Conservation (phyloP, 2,329 filamentous ascomycete genomes). For the Hypoxylon sp. region DNA sequence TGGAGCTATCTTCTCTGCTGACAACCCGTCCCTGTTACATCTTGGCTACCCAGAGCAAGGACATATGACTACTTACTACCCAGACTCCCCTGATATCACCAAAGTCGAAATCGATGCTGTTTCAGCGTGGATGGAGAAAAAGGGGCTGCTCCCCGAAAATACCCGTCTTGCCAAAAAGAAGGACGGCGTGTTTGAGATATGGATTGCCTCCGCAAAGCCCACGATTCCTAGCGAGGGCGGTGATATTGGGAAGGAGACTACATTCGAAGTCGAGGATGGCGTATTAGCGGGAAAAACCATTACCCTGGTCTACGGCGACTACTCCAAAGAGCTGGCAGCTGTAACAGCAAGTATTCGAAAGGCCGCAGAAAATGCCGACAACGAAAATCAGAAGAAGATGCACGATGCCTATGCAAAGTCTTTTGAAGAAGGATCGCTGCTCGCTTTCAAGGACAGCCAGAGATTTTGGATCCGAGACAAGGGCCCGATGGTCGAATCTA, state of each 20-base stretch:
- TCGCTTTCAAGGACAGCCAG: constrained; percentile 84
- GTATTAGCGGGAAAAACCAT: constrained; percentile 74
- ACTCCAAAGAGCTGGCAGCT: constrained; percentile 76
- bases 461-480: constrained; percentile 87
- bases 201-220: constrained; percentile 77
- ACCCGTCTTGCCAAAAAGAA: constrained; percentile 77
- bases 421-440: constrained; percentile 79
- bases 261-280: constrained; percentile 71
- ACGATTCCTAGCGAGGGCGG: constrained; percentile 71
- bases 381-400: constrained; percentile 75
- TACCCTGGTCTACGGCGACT: constrained; percentile 80
- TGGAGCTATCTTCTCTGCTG: constrained; percentile 78
- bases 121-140: constrained; percentile 78
- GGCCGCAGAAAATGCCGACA: constrained; percentile 76
- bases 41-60: constrained; percentile 80
- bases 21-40: constrained; percentile 75
- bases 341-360: constrained; percentile 76
- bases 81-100: constrained; percentile 78
- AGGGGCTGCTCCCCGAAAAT: constrained; percentile 80
- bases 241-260: constrained; percentile 75
- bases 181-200: constrained; percentile 75
- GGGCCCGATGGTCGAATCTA: constrained; percentile 81
- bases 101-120: constrained; percentile 80
- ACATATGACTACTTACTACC: constrained; percentile 86
- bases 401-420: constrained; percentile 75